Percentiles rank a stretch among this genome's conserved stretches.
phyloP scores from a whole-genome alignment of 345 rosid species.

The Boechera stricta region DNA sequence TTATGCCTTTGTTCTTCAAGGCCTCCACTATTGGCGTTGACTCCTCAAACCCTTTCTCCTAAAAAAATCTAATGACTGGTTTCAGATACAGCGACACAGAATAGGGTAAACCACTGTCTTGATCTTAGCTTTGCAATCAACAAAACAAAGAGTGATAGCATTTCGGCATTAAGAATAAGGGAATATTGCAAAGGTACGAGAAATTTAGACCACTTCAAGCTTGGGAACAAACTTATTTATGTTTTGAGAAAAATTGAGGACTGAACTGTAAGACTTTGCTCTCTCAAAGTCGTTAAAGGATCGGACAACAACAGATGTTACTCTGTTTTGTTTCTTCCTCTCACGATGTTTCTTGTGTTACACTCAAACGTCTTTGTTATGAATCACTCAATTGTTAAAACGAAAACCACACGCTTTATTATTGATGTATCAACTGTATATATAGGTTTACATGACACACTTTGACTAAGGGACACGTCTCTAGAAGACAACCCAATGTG shows the following conservation, averaged over 20 bases:
- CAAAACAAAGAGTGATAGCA: slow-evolving; percentile 2
- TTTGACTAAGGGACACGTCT: too few relatives aligned
- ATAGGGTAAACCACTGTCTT: not conserved
- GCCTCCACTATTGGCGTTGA: slow-evolving; percentile 66
- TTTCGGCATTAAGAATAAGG: not conserved
- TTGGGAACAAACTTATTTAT: not conserved
- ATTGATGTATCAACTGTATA: too few relatives aligned
- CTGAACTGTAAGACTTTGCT: too few relatives aligned
- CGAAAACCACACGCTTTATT: too few relatives aligned
- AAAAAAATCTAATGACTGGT: slow-evolving; percentile 8
- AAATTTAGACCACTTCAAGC: not conserved
- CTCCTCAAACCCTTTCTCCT: slow-evolving; percentile 83
- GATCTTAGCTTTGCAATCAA: not conserved
- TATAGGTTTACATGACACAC: too few relatives aligned
- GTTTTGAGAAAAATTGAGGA: slow-evolving; percentile 2
- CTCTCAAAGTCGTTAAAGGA: too few relatives aligned
- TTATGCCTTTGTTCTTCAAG: slow-evolving; percentile 63
- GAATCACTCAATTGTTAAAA: too few relatives aligned
- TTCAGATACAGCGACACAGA: slow-evolving; percentile 6
- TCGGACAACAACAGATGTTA: too few relatives aligned
- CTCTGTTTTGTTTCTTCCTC: too few relatives aligned
- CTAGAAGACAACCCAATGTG: too few relatives aligned
- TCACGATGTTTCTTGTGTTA: too few relatives aligned
- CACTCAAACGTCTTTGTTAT: too few relatives aligned
- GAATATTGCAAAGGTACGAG: not conserved